A percentile compares a stretch with the other conserved stretches of the same genome.
These are phyloP conservation scores for Echites panduratus DNA, from an alignment of 257 asterid genomes.

Conservation along the genomic window DNA sequence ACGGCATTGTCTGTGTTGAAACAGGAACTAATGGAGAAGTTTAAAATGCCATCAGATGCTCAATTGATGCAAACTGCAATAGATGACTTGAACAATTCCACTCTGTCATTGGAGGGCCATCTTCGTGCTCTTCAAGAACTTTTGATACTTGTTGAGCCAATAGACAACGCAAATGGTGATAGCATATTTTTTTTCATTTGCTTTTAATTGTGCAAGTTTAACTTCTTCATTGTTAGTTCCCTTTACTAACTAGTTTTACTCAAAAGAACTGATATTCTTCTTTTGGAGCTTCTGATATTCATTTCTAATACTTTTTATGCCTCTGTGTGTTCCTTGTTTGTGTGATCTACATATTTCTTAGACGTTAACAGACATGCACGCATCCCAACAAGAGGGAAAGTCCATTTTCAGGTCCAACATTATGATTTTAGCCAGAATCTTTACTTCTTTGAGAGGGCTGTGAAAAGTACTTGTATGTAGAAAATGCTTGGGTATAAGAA, in stretches of 20 bases:
- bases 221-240: slow-evolving; percentile 5
- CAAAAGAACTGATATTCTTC: too few species aligned
- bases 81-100: slow-evolving; percentile 59
- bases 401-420: not conserved
- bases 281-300: not conserved
- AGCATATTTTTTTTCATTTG: slow-evolving; percentile 6
- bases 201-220: not conserved
- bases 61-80: slow-evolving; percentile 71
- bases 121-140: slow-evolving; percentile 84
- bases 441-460: not conserved
- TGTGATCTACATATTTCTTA: not conserved
- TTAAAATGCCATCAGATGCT: slow-evolving; percentile 77
- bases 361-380: not conserved
- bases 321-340: not conserved
- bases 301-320: not conserved
- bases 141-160: slow-evolving; percentile 75
- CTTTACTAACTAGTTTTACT: not conserved
- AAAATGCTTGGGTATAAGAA: not conserved
- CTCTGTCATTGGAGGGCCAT: slow-evolving; percentile 59
- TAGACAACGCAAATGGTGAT: slow-evolving; percentile 82
- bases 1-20: slow-evolving; percentile 21
- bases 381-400: not conserved
- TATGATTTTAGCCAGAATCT: not conserved
- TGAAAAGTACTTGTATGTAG: not conserved
- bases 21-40: slow-evolving; percentile 64